Percentiles rank a stretch among this genome's conserved stretches.
Evolutionary conservation across 2,329 filamentous ascomycete genomes (phyloP).

Genomic region (Penicillium sp.): DNA sequence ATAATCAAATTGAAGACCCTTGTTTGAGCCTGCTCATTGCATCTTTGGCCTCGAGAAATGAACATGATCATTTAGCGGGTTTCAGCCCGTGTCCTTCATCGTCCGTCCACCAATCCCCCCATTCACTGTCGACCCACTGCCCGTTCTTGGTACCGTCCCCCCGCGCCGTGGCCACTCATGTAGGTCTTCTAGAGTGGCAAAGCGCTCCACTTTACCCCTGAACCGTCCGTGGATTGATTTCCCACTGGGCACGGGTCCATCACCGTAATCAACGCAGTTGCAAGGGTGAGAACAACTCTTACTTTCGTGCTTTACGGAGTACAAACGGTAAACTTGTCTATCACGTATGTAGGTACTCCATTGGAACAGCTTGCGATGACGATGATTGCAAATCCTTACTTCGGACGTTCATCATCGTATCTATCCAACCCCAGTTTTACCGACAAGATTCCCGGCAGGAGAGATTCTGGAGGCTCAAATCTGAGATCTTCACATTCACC

Average conservation of each 20-base stretch:
- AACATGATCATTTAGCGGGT: slow-evolving; percentile 14
- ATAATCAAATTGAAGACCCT: neutral
- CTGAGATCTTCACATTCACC: neutral
- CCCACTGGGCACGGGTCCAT: slow-evolving; percentile 10
- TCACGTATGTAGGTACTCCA: too few relatives aligned
- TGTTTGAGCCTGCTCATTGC: neutral
- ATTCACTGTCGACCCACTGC: slow-evolving; percentile 26
- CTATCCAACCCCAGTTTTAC: neutral
- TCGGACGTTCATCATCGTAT: slow-evolving; percentile 13
- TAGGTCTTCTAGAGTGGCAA: slow-evolving; percentile 11
- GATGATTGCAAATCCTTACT: slow-evolving; percentile 16
- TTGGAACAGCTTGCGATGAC: neutral
- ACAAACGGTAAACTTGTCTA: too few relatives aligned
- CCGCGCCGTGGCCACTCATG: slow-evolving; percentile 14
- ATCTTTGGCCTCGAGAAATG: neutral
- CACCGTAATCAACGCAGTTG: slow-evolving; percentile 5
- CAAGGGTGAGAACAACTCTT: neutral
- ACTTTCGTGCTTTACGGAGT: neutral
- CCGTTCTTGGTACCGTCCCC: slow-evolving; percentile 25
- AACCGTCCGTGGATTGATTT: slow-evolving; percentile 24
- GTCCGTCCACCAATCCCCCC: slow-evolving; percentile 14
- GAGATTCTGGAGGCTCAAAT: neutral
- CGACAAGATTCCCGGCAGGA: neutral
- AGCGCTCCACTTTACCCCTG: slow-evolving; percentile 32
- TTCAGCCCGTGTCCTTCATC: slow-evolving; percentile 18